Conservation (phyloP, 257 asterid genomes). For the Salvia miltiorrhiza region DNA sequence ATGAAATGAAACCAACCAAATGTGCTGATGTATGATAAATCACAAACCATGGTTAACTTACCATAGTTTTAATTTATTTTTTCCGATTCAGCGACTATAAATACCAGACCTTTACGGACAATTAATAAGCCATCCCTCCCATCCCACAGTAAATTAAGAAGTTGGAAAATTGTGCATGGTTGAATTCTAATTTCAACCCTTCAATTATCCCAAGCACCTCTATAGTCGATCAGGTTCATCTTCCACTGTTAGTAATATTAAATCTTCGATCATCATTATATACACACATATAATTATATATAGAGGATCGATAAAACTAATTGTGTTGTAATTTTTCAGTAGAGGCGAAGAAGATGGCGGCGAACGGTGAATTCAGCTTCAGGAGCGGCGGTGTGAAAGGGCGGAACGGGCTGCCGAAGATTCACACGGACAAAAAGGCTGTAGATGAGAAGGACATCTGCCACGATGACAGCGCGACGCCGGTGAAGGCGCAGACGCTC, state of each 20-base stretch:
- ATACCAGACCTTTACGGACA: not conserved
- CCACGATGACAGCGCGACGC: conserved; percentile 70
- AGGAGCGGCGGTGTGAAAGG: conserved; percentile 35
- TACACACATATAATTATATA: not conserved
- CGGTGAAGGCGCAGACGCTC: conserved; percentile 79
- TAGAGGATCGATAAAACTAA: not conserved
- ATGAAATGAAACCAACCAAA: conserved; percentile 3
- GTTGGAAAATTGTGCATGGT: conserved; percentile 17
- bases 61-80: not conserved
- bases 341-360: conserved; percentile 26
- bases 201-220: not conserved
- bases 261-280: not conserved
- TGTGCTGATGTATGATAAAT: not conserved
- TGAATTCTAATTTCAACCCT: conserved; percentile 15
- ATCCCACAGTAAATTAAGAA: not conserved
- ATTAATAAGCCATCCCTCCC: not conserved
- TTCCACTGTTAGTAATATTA: not conserved
- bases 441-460: conserved; percentile 45
- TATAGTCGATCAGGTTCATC: not conserved
- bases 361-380: conserved; percentile 57
- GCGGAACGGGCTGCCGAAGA: conserved; percentile 54
- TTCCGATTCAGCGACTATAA: not conserved
- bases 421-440: conserved; percentile 58
- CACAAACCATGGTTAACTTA: conserved; percentile 20
- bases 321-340: not conserved